Base-by-base conservation (phyloP, 192 early-diverging fungal genomes). In the Endogone sp. region DNA sequence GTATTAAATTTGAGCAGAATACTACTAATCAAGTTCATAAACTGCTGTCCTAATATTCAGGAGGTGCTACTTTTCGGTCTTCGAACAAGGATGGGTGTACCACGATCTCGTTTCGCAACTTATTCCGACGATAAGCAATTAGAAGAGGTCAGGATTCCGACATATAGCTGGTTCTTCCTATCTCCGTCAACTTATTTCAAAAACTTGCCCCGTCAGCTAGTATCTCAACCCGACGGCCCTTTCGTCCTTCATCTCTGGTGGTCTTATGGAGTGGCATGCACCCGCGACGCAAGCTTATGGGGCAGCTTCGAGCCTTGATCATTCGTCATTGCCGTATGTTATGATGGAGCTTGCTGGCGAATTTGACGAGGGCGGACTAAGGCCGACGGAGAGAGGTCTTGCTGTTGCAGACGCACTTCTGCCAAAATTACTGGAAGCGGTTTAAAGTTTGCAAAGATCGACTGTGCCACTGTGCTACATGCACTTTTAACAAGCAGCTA, bases 41-140 rank as follows among this genome's bases (percentile, higher is more conserved):
- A n/a, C n/a, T n/a, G n/a, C 54, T 71, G 3, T 54, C 24, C n/a
- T 73, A 23, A 64, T 37, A 22, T 24, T 21, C 63, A 82, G 66
- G 84, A 86, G 55, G 64, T 84, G 2, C 58, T 86, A 4, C 71
- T 83, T 3, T 82, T 86, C 29, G 82, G 84, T 3, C 68, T 86
- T 70, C 66, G 84, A 2, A 86, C 82, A 23, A 77, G 66, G 26
- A 72, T 66, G 58, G 84, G 84, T 4, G 60, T 86, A 29, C 67
- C 72, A 9, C 31, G 66, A 22, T 20, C 56, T 49, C 37, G 71
- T 26, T 86, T 84, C 59, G 26, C 9, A 8, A 25, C 24, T 22
- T 54, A 76, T 11, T 77, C 78, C 6, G 63, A 49, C 37, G 67
- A 72, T 4, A 70, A 70, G 30, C 67, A 70, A 20, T 55, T 85